phyloP scores from a whole-genome alignment of 768 basidiomycete genomes.

The Candolleomyces aberdarensis region DNA sequence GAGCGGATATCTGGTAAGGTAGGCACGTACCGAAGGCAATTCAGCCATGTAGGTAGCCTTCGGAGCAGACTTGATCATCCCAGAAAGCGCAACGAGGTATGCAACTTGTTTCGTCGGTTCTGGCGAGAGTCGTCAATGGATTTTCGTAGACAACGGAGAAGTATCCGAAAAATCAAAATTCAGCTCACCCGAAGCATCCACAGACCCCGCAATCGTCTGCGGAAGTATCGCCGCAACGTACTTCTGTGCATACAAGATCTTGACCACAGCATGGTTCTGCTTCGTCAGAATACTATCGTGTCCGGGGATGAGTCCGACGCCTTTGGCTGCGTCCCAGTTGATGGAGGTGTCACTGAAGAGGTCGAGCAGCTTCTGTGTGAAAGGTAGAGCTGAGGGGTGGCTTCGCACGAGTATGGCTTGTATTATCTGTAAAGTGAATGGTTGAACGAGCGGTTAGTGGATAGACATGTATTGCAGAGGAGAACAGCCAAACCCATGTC shows the following conservation, averaged over 20 bases:
- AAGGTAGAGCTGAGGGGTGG: constrained; percentile 52
- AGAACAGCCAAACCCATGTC: constrained; percentile 55
- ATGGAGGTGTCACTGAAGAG: constrained; percentile 66
- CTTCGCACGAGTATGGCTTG: constrained; percentile 79
- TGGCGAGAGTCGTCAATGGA: constrained; percentile 17
- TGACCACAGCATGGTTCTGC: constrained; percentile 71
- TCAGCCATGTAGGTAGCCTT: constrained; percentile 69
- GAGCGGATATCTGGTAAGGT: neutral
- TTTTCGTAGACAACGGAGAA: no score
- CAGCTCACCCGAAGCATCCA: constrained; percentile 27
- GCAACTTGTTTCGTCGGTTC: constrained; percentile 57
- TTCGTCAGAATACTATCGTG: constrained; percentile 69
- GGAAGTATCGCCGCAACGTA: constrained; percentile 73
- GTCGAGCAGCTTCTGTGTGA: constrained; percentile 64
- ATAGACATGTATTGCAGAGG: neutral
- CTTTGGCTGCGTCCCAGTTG: constrained; percentile 71
- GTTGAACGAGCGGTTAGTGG: neutral
- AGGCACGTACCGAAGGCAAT: constrained; percentile 51
- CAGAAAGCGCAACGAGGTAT: constrained; percentile 80
- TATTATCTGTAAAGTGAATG: constrained; percentile 48
- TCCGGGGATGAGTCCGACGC: constrained; percentile 64
- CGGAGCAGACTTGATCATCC: constrained; percentile 77
- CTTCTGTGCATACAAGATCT: constrained; percentile 76
- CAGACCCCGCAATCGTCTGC: constrained; percentile 66
- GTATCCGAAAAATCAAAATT: neutral